Conservation (phyloP, 192 early-diverging fungal species). For the Phlyctochytrium planicorne region DNA sequence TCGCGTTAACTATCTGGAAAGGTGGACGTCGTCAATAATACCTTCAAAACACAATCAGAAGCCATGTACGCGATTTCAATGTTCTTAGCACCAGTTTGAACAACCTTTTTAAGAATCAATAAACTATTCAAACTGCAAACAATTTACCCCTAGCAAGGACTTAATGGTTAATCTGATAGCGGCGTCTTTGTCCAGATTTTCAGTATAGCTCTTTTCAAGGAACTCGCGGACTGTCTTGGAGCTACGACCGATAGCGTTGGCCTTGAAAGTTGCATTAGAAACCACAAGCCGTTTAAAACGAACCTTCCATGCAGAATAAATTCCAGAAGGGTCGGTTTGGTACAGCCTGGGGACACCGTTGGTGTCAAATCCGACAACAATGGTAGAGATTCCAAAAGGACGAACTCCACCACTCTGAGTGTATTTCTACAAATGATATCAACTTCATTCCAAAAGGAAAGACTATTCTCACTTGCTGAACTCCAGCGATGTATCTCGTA, state of each 20-base stretch:
- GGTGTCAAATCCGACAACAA: constrained; percentile 91
- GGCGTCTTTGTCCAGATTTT: constrained; percentile 75
- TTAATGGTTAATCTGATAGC: constrained; percentile 88
- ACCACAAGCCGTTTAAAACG: not conserved
- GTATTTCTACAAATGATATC: constrained; percentile 69
- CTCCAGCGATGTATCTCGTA: constrained; percentile 91
- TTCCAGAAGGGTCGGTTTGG: constrained; percentile 98
- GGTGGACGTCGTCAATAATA: constrained; percentile 24
- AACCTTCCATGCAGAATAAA: constrained; percentile 97
- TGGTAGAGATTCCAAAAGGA: constrained; percentile 97
- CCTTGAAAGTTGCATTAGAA: constrained; percentile 38
- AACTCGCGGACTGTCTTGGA: constrained; percentile 98
- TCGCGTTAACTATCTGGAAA: not conserved
- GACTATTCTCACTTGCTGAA: constrained; percentile 76
- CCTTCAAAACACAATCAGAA: constrained; percentile 66
- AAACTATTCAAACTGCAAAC: not conserved
- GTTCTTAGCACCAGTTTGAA: constrained; percentile 99
- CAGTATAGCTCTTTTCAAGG: constrained; percentile 95
- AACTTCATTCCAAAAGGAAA: constrained; percentile 5
- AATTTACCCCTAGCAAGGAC: constrained; percentile 79
- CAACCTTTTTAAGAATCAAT: constrained; percentile 58
- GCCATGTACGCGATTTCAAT: constrained; percentile 97
- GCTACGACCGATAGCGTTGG: constrained; percentile 93
- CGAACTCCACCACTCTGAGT: constrained; percentile 98
- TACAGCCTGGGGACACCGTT: constrained; percentile 89